phyloP scores from a whole-genome alignment of 768 basidiomycete species.

The Neoboletus subvelutipes region DNA sequence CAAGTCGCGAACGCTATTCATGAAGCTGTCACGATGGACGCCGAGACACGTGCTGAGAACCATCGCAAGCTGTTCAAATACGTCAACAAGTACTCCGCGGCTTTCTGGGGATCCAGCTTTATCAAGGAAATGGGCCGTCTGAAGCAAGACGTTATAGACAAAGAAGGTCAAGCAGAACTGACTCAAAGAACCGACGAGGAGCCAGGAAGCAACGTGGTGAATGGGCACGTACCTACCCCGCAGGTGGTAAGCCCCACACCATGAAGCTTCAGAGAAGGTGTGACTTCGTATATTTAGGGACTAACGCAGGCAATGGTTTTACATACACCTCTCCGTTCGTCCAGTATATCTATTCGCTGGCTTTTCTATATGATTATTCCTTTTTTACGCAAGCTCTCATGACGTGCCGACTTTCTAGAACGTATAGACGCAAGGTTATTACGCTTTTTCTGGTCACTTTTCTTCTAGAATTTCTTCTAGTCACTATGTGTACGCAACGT shows the following conservation, averaged over 20 bases:
- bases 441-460: constrained; percentile 10
- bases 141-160: constrained; percentile 38
- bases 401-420: constrained; percentile 25
- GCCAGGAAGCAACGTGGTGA: constrained; percentile 39
- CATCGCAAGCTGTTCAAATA: constrained; percentile 96
- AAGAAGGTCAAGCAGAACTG: constrained; percentile 36
- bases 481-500: constrained; percentile 18
- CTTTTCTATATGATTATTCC: constrained; percentile 41
- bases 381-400: constrained; percentile 33
- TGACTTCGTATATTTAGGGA: constrained; percentile 34
- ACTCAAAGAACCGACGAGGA: constrained; percentile 37
- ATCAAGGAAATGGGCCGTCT: constrained; percentile 80
- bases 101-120: constrained; percentile 91
- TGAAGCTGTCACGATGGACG: constrained; percentile 88
- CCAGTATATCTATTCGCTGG: constrained; percentile 34
- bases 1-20: constrained; percentile 97
- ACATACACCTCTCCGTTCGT: constrained; percentile 21
- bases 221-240: constrained; percentile 37
- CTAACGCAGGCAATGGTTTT: constrained; percentile 25
- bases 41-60: constrained; percentile 82
- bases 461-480: constrained; percentile 14
- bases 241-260: constrained; percentile 37
- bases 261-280: constrained; percentile 30
- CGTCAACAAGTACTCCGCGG: constrained; percentile 90
- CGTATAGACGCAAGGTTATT: constrained; percentile 18